A percentile compares a stretch with the other conserved stretches of the same genome.
Conservation (phyloP, 768 basidiomycete genomes). For the Pleurotus djamor region DNA sequence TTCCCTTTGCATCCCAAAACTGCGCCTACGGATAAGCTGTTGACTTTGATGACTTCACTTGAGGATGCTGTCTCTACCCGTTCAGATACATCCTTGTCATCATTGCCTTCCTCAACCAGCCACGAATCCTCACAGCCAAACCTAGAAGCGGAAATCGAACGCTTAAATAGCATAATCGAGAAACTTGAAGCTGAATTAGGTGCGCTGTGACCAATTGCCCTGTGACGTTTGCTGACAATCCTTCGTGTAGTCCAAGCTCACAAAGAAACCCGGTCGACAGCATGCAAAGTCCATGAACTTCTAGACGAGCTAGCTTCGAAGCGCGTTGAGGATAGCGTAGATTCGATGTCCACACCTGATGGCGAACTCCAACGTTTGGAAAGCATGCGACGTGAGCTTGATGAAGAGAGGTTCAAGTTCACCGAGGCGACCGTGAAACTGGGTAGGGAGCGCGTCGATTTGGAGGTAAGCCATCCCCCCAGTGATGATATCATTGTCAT, state of each 20-base stretch:
- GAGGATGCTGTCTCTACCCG: constrained; percentile 29
- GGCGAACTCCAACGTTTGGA: constrained; percentile 55
- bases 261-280: constrained; percentile 38
- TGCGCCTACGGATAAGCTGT: constrained; percentile 46
- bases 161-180: constrained; percentile 47
- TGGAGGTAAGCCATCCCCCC: constrained; percentile 52
- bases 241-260: constrained; percentile 41
- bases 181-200: constrained; percentile 59
- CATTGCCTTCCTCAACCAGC: constrained; percentile 12
- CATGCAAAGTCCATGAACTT: constrained; percentile 47
- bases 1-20: constrained; percentile 55
- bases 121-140: constrained; percentile 14
- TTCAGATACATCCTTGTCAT: constrained; percentile 21
- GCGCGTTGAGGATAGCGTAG: constrained; percentile 40
- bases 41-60: constrained; percentile 38
- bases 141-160: constrained; percentile 42
- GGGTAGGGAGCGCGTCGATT: constrained; percentile 57
- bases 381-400: constrained; percentile 51
- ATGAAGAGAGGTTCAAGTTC: constrained; percentile 63
- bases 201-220: constrained; percentile 20
- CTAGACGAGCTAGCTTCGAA: constrained; percentile 49
- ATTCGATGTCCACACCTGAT: constrained; percentile 56
- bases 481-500: constrained; percentile 8
- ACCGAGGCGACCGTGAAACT: constrained; percentile 62
- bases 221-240: not conserved